phyloP scores from a whole-genome alignment of 2,329 filamentous ascomycete species.

The Fusarium luffae region DNA sequence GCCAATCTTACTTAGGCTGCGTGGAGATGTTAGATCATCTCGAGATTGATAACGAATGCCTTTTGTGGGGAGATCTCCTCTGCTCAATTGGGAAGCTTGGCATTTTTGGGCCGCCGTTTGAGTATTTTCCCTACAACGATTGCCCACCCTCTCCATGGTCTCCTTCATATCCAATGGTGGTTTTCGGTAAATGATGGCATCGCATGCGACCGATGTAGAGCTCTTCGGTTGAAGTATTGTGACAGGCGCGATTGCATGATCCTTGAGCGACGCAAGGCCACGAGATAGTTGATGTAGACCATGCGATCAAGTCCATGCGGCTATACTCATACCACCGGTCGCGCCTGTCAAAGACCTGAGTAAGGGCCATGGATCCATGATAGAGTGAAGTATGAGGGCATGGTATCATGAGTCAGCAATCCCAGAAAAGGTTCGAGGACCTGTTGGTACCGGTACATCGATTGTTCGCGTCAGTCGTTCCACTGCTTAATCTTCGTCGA shows the following conservation, averaged over 20 bases:
- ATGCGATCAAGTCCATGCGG: conserved; percentile 8
- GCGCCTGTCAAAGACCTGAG: neutral
- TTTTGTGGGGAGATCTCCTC: neutral
- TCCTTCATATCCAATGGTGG: neutral
- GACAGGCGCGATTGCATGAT: neutral
- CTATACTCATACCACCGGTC: conserved; percentile 23
- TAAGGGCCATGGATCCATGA: conserved; percentile 11
- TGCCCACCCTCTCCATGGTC: neutral
- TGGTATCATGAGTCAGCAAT: conserved; percentile 15
- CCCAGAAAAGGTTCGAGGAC: neutral
- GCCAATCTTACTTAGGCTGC: conserved; percentile 27
- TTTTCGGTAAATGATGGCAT: neutral
- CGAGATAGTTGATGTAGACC: neutral
- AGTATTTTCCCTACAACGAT: neutral
- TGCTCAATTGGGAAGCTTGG: neutral
- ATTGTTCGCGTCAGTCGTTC: conserved; percentile 30
- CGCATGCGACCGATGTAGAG: neutral
- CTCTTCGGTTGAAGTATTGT: too few relatives aligned
- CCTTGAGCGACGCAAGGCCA: neutral
- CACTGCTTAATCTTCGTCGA: conserved; percentile 29
- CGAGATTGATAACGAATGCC: conserved; percentile 37
- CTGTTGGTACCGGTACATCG: conserved; percentile 20
- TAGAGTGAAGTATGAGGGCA: conserved; percentile 2
- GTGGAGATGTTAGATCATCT: conserved; percentile 8
- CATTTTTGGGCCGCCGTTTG: neutral